Evolutionary conservation across 805 yeast species (phyloP).

Genomic region (Jamesozyma rosinii): DNA sequence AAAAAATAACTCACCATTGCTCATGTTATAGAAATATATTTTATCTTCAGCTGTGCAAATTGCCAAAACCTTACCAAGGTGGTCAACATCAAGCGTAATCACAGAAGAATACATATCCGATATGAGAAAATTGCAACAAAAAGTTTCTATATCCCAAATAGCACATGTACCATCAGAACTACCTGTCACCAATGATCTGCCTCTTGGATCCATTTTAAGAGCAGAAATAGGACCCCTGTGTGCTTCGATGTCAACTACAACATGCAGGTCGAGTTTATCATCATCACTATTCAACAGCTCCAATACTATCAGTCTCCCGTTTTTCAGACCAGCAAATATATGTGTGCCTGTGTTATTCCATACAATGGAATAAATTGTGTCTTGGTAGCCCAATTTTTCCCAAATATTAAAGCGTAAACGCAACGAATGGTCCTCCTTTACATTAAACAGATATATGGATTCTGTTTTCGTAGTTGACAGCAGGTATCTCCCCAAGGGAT

Average conservation of each 20-base stretch:
- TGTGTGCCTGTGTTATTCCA: slow-evolving; percentile 32
- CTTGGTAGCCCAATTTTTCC: slow-evolving; percentile 10
- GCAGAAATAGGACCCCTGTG: slow-evolving; percentile 45
- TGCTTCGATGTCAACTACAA: slow-evolving; percentile 26
- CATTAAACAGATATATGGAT: slow-evolving; percentile 32
- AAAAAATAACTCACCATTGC: slow-evolving; percentile 6
- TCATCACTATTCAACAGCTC: slow-evolving; percentile 2
- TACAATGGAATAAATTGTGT: slow-evolving; percentile 22
- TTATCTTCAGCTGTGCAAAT: slow-evolving; percentile 14
- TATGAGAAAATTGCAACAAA: slow-evolving; percentile 13
- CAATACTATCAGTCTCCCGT: slow-evolving; percentile 35
- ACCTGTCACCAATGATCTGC: slow-evolving; percentile 43
- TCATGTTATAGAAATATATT: slow-evolving; percentile 14
- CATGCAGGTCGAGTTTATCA: slow-evolving; percentile 2
- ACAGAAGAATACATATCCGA: slow-evolving; percentile 15
- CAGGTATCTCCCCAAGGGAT: slow-evolving; percentile 40
- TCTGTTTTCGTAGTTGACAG: slow-evolving; percentile 37
- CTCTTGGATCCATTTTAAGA: slow-evolving; percentile 44
- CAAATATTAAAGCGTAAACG: slow-evolving; percentile 7
- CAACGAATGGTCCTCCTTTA: slow-evolving; percentile 26
- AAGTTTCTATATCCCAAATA: slow-evolving; percentile 16
- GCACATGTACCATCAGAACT: slow-evolving; percentile 29
- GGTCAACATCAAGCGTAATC: slow-evolving; percentile 17
- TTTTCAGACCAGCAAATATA: slow-evolving; percentile 39
- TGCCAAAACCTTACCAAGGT: slow-evolving; percentile 19